Percentiles rank a stretch among this genome's conserved stretches.
phyloP scores from a whole-genome alignment of 768 basidiomycete genomes.

The Butyriboletus loyo region DNA sequence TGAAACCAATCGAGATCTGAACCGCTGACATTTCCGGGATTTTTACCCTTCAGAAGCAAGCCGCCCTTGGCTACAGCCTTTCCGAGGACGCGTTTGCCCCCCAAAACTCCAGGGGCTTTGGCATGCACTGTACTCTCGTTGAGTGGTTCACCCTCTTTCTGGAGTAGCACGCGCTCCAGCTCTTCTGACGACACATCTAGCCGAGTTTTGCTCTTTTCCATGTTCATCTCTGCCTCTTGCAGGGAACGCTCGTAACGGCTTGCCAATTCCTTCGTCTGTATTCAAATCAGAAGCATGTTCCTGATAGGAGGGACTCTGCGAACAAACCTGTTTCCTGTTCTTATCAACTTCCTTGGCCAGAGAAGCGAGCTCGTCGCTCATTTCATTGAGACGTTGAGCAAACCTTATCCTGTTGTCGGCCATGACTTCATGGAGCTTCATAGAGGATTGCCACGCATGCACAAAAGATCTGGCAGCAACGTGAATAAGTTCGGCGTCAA shows the following conservation, averaged over 20 bases:
- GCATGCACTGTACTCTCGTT: constrained; percentile 75
- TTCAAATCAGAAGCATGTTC: constrained; percentile 3
- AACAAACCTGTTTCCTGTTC: constrained; percentile 77
- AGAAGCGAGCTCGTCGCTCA: constrained; percentile 89
- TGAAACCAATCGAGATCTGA: constrained; percentile 5
- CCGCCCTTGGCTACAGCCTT: constrained; percentile 93
- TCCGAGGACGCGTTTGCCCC: constrained; percentile 80
- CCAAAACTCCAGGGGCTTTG: constrained; percentile 52
- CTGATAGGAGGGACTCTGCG: background rate
- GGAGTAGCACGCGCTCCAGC: constrained; percentile 83
- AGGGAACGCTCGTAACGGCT: constrained; percentile 83
- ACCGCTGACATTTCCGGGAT: constrained; percentile 71
- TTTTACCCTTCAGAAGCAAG: constrained; percentile 86
- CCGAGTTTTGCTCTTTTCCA: constrained; percentile 86
- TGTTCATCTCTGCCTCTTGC: constrained; percentile 79
- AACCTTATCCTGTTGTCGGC: constrained; percentile 88
- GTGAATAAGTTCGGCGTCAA: constrained; percentile 8
- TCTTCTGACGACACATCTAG: constrained; percentile 92
- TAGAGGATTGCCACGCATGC: constrained; percentile 80
- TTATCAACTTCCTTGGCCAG: constrained; percentile 92
- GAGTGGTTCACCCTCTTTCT: constrained; percentile 92
- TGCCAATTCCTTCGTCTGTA: constrained; percentile 89
- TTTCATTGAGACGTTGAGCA: constrained; percentile 85
- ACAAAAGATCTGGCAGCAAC: constrained; percentile 50
- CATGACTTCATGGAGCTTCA: constrained; percentile 86